These are phyloP conservation scores for Immersiporthe knoxdaviesiana DNA, from an alignment of 2,329 filamentous ascomycete genomes.

Conservation along the genomic window DNA sequence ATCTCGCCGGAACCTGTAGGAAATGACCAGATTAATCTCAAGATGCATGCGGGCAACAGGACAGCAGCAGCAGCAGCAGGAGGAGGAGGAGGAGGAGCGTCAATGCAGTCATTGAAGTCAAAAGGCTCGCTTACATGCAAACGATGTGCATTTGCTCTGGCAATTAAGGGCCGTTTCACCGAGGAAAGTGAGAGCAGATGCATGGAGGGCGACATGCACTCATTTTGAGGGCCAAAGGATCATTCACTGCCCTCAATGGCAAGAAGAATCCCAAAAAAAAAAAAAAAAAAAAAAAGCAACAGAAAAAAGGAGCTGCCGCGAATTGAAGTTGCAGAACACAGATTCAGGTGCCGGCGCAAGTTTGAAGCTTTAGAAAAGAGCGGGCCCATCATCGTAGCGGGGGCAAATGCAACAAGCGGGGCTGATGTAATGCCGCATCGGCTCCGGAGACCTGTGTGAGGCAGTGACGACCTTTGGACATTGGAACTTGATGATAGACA, in stretches of 20 bases:
- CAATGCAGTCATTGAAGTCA: no score
- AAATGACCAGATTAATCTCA: not conserved
- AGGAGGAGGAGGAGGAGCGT: no score
- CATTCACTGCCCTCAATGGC: conserved; percentile 8
- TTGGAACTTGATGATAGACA: not conserved
- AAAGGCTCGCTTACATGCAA: not conserved
- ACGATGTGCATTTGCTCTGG: conserved; percentile 2
- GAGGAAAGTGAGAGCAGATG: not conserved
- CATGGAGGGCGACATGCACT: conserved; percentile 18
- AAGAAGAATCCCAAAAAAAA: not conserved
- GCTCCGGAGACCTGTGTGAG: not conserved
- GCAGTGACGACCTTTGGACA: not conserved
- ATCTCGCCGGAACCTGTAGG: not conserved
- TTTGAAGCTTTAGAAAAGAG: not conserved
- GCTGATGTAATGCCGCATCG: conserved; percentile 11
- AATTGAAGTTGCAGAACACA: not conserved
- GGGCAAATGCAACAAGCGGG: not conserved
- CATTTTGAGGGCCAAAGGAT: conserved; percentile 9
- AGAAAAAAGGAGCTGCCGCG: no score
- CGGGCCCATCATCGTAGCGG: not conserved
- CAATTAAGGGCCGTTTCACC: not conserved
- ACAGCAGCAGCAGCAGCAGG: no score
- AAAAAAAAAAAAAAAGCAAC: no score
- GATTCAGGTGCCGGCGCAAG: not conserved
- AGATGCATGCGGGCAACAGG: not conserved